Evolutionary conservation across 2,329 filamentous ascomycete genomes (phyloP).

Genomic region (Calonectria pseudoreteaudii): DNA sequence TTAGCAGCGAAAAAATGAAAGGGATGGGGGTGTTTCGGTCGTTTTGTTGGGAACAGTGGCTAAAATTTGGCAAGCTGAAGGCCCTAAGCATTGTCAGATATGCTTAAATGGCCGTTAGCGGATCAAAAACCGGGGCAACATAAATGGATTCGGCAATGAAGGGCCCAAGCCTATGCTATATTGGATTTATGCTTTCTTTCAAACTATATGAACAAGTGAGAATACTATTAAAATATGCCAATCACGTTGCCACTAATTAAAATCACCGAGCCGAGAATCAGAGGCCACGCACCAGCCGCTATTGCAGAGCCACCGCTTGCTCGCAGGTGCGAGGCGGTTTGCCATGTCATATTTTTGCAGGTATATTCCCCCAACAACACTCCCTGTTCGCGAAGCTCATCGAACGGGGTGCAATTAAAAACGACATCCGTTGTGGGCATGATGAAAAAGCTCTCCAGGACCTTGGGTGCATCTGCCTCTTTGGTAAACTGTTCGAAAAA

Average conservation of each 20-base stretch:
- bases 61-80: no score
- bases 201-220: no score
- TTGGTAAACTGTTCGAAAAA: slow-evolving; percentile 13
- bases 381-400: neutral
- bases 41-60: no score
- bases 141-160: no score
- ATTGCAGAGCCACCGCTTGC: neutral
- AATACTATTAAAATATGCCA: neutral
- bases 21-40: no score
- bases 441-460: slow-evolving; percentile 6
- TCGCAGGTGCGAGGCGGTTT: neutral
- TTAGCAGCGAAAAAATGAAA: no score
- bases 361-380: slow-evolving; percentile 11
- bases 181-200: no score
- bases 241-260: neutral
- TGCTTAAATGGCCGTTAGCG: no score
- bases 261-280: neutral
- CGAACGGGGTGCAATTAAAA: slow-evolving; percentile 26
- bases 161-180: no score
- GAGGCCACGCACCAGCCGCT: neutral
- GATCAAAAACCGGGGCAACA: no score
- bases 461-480: neutral
- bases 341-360: neutral
- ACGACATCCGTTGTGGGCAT: neutral
- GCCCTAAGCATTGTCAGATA: no score